A percentile compares a stretch with the other conserved stretches of the same genome.
phyloP scores from a whole-genome alignment of 768 basidiomycete species.

The Suillus hirtellus region DNA sequence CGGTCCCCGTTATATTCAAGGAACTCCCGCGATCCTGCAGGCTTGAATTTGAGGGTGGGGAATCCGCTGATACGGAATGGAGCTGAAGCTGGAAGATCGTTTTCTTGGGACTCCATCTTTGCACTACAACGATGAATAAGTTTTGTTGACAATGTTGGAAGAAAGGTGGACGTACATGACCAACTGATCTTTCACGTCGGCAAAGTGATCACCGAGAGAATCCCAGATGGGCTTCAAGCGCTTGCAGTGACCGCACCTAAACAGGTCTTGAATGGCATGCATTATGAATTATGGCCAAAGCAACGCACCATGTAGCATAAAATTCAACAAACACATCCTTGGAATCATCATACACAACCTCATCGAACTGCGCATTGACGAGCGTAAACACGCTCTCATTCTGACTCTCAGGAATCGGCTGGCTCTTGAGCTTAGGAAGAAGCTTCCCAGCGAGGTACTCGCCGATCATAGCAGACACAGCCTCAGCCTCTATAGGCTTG shows the following conservation, averaged over 20 bases:
- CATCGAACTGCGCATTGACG: slow-evolving; percentile 88
- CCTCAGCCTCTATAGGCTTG: slow-evolving; percentile 57
- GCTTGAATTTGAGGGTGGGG: slow-evolving; percentile 97
- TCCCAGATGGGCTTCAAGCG: slow-evolving; percentile 96
- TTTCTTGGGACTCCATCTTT: slow-evolving; percentile 96
- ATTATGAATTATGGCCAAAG: slow-evolving; percentile 9
- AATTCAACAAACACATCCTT: slow-evolving; percentile 98
- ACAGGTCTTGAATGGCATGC: background rate
- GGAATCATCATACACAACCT: slow-evolving; percentile 78
- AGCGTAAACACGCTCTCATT: slow-evolving; percentile 80
- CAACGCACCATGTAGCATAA: slow-evolving; percentile 88
- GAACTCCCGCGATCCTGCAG: slow-evolving; percentile 83
- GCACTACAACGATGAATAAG: slow-evolving; percentile 51
- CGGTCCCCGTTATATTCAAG: slow-evolving; percentile 94
- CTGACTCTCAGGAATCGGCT: slow-evolving; percentile 82
- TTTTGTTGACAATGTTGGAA: background rate
- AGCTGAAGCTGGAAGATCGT: slow-evolving; percentile 87
- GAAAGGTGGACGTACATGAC: slow-evolving; percentile 58
- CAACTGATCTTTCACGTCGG: slow-evolving; percentile 68
- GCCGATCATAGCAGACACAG: slow-evolving; percentile 58
- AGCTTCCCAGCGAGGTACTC: slow-evolving; percentile 73
- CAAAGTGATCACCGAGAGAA: slow-evolving; percentile 82
- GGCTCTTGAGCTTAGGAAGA: slow-evolving; percentile 83
- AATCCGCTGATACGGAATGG: slow-evolving; percentile 87
- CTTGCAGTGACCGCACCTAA: slow-evolving; percentile 93